Evolutionary conservation across 2,329 filamentous ascomycete species (phyloP).

Genomic region (Diaporthe sp.): DNA sequence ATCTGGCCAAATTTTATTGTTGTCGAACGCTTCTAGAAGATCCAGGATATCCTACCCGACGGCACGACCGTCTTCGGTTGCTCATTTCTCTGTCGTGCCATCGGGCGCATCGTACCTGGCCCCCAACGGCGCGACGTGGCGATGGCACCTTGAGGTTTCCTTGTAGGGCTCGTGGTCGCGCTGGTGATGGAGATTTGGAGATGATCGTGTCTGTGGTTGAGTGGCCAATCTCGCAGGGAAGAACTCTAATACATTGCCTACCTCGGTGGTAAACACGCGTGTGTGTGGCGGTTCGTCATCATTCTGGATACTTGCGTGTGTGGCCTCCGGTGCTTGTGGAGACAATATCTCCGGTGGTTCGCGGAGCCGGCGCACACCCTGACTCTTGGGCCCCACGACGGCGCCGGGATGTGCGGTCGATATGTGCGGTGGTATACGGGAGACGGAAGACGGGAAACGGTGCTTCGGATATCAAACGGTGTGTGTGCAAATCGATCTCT

Average conservation of each 20-base stretch:
- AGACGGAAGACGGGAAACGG: not conserved
- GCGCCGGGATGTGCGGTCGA: conserved; percentile 6
- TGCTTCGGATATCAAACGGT: not conserved
- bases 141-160: not conserved
- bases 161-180: not conserved
- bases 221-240: not conserved
- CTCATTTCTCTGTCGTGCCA: conserved; percentile 26
- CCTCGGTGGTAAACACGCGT: not conserved
- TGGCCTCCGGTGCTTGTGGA: conserved; percentile 8
- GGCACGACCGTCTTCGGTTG: not conserved
- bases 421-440: not conserved
- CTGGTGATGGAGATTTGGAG: not conserved
- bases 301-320: not conserved
- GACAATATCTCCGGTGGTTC: conserved; percentile 9
- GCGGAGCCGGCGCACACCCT: not conserved
- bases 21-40: conserved; percentile 24
- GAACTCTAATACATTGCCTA: conserved; percentile 17
- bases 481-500: no score
- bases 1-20: not conserved
- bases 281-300: not conserved
- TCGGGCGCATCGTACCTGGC: not conserved
- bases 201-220: not conserved
- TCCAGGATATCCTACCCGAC: not conserved
- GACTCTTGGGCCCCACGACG: not conserved
- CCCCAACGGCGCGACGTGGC: not conserved